phyloP scores from a whole-genome alignment of 176 grass and related monocot genomes.

The Oryza punctata region DNA sequence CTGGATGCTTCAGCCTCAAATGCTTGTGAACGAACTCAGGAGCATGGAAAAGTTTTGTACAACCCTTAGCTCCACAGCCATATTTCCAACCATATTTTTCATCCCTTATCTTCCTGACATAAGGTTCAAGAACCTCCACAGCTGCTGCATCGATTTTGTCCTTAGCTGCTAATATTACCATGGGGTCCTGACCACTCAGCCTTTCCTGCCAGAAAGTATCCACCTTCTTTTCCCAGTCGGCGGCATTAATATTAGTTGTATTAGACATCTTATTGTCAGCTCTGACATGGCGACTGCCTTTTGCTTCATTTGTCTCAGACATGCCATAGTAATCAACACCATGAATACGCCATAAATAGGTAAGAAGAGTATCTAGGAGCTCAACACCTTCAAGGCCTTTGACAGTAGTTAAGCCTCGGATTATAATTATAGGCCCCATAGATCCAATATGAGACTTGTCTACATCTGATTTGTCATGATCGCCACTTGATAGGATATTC shows the following conservation, averaged over 20 bases:
- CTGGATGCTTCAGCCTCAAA: slow-evolving; percentile 94
- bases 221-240: slow-evolving; percentile 95
- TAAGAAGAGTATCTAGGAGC: slow-evolving; percentile 84
- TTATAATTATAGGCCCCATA: slow-evolving; percentile 98
- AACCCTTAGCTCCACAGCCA: slow-evolving; percentile 95
- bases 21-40: slow-evolving; percentile 98
- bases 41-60: slow-evolving; percentile 99
- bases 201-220: slow-evolving; percentile 87
- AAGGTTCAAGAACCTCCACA: slow-evolving; percentile 80
- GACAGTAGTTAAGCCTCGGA: slow-evolving; percentile 88
- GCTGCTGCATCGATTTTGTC: slow-evolving; percentile 96
- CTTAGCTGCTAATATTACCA: slow-evolving; percentile 76
- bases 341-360: slow-evolving; percentile 96
- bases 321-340: slow-evolving; percentile 97
- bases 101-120: slow-evolving; percentile 95
- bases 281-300: slow-evolving; percentile 87
- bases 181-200: slow-evolving; percentile 75
- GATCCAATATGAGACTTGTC: slow-evolving; percentile 92
- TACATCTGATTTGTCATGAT: slow-evolving; percentile 64
- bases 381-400: slow-evolving; percentile 97
- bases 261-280: slow-evolving; percentile 63
- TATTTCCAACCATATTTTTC: slow-evolving; percentile 99
- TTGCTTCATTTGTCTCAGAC: slow-evolving; percentile 68
- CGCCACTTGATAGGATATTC: slow-evolving; percentile 67
- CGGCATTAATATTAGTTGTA: slow-evolving; percentile 54